These are phyloP conservation scores for Aspergillus heteromorphus DNA, from an alignment of 495 filamentous ascomycete species.

Conservation along the genomic window DNA sequence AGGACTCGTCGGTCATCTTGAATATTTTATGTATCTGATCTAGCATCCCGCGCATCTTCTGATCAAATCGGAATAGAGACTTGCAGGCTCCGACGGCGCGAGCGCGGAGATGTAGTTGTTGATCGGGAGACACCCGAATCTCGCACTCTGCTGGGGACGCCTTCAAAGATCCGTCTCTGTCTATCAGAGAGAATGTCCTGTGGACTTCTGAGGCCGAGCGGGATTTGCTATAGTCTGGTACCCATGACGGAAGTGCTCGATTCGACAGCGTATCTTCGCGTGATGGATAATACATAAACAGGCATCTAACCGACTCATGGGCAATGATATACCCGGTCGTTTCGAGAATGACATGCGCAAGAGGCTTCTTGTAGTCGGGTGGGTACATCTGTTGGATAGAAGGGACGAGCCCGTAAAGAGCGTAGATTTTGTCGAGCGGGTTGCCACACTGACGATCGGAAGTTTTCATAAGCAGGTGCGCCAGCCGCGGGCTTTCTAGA, in stretches of 20 bases:
- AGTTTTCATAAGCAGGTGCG: background rate
- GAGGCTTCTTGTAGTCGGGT: background rate
- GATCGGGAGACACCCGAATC: too few species aligned
- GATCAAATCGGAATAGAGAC: too few species aligned
- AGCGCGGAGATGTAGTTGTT: too few species aligned
- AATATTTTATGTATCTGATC: too few species aligned
- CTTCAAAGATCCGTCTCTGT: too few species aligned
- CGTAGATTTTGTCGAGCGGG: background rate
- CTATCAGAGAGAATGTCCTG: background rate
- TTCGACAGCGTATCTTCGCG: background rate
- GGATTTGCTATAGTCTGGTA: slow-evolving; percentile 5
- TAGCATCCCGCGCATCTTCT: too few species aligned
- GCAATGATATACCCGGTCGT: background rate
- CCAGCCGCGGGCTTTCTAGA: too few species aligned
- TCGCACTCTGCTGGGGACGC: too few species aligned
- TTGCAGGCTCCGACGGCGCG: too few species aligned
- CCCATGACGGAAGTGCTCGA: background rate
- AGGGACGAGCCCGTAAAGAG: background rate
- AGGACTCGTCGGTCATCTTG: too few species aligned
- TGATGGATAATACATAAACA: background rate
- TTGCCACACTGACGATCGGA: background rate
- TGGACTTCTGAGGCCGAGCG: too few species aligned
- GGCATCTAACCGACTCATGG: background rate
- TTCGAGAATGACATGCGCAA: background rate
- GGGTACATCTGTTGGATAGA: background rate